Evolutionary conservation across 75 land plant species (phyloP), one percentile per base, ranked within the genome.

Genomic region (Pinus taeda): DNA sequence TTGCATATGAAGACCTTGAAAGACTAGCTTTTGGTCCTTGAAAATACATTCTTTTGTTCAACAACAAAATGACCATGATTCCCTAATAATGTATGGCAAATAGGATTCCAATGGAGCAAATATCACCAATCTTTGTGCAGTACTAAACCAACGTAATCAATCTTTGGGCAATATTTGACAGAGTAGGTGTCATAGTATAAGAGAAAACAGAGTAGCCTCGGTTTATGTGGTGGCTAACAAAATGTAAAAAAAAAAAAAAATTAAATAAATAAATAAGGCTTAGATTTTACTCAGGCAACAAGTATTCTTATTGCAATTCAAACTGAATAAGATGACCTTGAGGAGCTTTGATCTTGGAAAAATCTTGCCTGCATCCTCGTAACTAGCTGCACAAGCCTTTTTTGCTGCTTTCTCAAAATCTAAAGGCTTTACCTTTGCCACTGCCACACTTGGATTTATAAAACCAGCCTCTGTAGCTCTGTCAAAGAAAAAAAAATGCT

Each of bases 401-500:
- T 84, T 89, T 37, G 95, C 98, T 53, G 92, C 95, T 17, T 76
- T 78, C 30, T 82, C 79, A 78, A 90, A 97, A 56, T 91, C 88
- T 11, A 15, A 37, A 58, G 98, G 92, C 57, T 81, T 87, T 53
- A 93, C 87, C 57, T 65, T 84, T 55, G 91, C 93, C 45, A 82
- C 85, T 36, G 80, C 70, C 24, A 39, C 77, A 30, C 69, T 77
- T 22, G 82, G 75, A 71, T 88, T 80, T 13, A 91, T 76, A 74
- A 92, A 86, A 39, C 91, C 95, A 74, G 89, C 97, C 89, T 92
- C 93, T 62, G 86, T 74, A 61, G 93, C 98, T 66, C 92, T 88
- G 73, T 94, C 93, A 85, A 88, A 96, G 84, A n/a, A 92, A 96
- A 76, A 87, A 92, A 17, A 95, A 92, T 24, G 99, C 95, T 75